Conservation (phyloP, 345 rosid species). For the Angophora floribunda region DNA sequence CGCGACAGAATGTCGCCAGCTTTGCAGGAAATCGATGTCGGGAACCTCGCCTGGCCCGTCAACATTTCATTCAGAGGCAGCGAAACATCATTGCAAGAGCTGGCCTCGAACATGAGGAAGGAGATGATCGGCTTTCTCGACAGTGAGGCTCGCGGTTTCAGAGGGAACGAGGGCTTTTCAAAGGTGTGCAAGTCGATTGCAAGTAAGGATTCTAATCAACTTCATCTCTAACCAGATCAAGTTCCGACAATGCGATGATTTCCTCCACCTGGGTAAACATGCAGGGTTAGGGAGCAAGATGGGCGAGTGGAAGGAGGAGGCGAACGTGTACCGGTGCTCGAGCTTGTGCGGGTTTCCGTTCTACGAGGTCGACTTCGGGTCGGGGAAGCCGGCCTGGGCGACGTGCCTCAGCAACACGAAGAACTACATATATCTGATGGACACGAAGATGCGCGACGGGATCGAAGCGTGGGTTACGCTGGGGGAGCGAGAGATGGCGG, state of each 20-base stretch:
- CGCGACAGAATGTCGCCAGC: not conserved
- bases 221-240: no score
- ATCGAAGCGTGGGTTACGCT: constrained; percentile 5
- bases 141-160: not conserved
- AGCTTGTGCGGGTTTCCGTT: not conserved
- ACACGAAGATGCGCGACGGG: not conserved
- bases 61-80: not conserved
- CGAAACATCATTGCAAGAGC: not conserved
- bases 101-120: not conserved
- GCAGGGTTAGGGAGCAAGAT: not conserved
- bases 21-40: not conserved
- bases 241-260: not conserved
- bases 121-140: not conserved
- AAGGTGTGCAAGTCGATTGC: not conserved
- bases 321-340: not conserved
- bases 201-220: not conserved
- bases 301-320: not conserved
- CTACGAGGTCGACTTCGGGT: constrained; percentile 6
- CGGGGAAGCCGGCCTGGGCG: constrained; percentile 1
- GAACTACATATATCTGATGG: not conserved
- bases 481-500: not conserved
- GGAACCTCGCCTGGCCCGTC: not conserved
- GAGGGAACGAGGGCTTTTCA: not conserved
- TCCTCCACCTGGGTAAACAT: not conserved
- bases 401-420: not conserved